Conservation (phyloP, 129 eudicot species). For the Pseudognaphalium luteoalbum region DNA sequence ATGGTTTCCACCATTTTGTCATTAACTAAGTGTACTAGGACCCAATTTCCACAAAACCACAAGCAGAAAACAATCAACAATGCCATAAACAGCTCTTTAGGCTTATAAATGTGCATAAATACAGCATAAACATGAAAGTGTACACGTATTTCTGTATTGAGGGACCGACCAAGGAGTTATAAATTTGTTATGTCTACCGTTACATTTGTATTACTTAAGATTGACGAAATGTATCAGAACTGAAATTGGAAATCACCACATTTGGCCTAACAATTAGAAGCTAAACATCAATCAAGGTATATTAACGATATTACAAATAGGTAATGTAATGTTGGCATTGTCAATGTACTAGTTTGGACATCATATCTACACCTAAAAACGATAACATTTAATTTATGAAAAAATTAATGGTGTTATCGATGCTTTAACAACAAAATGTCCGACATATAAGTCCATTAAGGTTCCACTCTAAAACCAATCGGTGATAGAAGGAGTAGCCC, state of each 20-base stretch:
- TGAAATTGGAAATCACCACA: too few relatives aligned
- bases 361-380: too few relatives aligned
- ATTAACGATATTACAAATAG: neutral
- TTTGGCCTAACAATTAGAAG: too few relatives aligned
- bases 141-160: neutral
- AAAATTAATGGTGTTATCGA: too few relatives aligned
- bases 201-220: neutral
- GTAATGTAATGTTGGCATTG: neutral
- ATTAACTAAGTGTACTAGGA: conserved; percentile 48
- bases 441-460: too few relatives aligned
- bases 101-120: conserved; percentile 1
- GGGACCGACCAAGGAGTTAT: conserved; percentile 8
- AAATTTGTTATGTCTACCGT: neutral
- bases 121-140: conserved; percentile 16
- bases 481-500: too few relatives aligned
- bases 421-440: too few relatives aligned
- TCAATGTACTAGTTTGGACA: too few relatives aligned
- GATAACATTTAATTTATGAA: too few relatives aligned
- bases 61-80: neutral
- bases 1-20: conserved; percentile 92
- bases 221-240: neutral
- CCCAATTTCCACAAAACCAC: conserved; percentile 14
- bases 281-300: neutral
- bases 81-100: conserved; percentile 11
- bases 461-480: too few relatives aligned